Conservation (phyloP, 2,329 filamentous ascomycete species). For the Botrytis aclada region DNA sequence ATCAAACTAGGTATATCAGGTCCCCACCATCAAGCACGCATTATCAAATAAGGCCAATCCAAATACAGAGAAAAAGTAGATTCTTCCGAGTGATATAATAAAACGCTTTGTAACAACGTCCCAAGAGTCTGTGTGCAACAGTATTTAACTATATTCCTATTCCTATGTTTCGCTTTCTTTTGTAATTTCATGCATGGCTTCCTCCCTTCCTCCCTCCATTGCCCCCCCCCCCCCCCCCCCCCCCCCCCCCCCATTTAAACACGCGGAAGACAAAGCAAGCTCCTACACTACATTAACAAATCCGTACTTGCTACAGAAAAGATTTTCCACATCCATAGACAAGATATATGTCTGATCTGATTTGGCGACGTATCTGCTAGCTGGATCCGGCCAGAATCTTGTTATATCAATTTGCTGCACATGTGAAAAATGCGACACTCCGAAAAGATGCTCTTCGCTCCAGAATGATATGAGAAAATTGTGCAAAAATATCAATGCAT, state of each 20-base stretch:
- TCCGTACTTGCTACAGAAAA: constrained; percentile 8
- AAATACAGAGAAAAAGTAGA: background rate
- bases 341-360: background rate
- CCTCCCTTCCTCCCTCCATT: background rate
- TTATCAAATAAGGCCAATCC: background rate
- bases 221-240: background rate
- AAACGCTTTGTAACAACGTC: background rate
- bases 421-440: constrained; percentile 14
- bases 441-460: constrained; percentile 5
- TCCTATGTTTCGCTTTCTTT: constrained; percentile 8
- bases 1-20: background rate
- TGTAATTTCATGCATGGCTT: background rate
- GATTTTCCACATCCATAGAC: background rate
- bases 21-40: background rate
- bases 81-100: background rate
- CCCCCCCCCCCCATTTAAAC: background rate
- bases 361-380: background rate
- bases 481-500: constrained; percentile 5
- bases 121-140: background rate
- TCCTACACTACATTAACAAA: background rate
- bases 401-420: background rate
- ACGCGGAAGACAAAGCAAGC: background rate
- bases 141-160: constrained; percentile 11
- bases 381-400: background rate
- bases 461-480: constrained; percentile 9